Conservation (phyloP, 345 rosid genomes). For the Nephelium lappaceum region DNA sequence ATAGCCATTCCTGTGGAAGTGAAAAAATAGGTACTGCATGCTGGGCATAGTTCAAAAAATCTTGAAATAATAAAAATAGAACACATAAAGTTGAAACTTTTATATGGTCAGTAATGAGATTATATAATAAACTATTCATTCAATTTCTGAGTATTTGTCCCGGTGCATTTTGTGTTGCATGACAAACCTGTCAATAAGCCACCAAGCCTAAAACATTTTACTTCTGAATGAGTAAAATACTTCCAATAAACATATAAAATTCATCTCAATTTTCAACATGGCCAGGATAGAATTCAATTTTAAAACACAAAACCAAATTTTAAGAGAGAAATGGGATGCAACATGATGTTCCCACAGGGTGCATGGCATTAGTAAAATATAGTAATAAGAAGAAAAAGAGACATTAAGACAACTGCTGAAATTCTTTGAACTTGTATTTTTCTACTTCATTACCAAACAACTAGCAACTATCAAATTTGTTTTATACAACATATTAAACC, state of each 20-base stretch:
- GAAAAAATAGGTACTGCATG: slow-evolving; percentile 93
- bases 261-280: neutral
- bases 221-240: neutral
- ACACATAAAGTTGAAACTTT: slow-evolving; percentile 19
- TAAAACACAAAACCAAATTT: neutral
- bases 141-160: neutral
- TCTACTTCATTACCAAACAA: neutral
- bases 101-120: neutral
- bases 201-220: neutral
- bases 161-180: neutral
- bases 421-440: neutral
- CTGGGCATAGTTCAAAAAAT: slow-evolving; percentile 98
- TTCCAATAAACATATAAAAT: neutral
- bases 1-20: slow-evolving; percentile 94
- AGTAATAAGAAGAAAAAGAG: neutral
- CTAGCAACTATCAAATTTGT: neutral
- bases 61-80: slow-evolving; percentile 54
- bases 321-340: neutral
- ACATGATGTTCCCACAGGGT: neutral
- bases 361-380: neutral
- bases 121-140: neutral
- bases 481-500: neutral
- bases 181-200: neutral
- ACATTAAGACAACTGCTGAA: neutral
- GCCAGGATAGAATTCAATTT: neutral